Conservation (phyloP, 192 early-diverging fungal genomes). For the Obelidium mucronatum region DNA sequence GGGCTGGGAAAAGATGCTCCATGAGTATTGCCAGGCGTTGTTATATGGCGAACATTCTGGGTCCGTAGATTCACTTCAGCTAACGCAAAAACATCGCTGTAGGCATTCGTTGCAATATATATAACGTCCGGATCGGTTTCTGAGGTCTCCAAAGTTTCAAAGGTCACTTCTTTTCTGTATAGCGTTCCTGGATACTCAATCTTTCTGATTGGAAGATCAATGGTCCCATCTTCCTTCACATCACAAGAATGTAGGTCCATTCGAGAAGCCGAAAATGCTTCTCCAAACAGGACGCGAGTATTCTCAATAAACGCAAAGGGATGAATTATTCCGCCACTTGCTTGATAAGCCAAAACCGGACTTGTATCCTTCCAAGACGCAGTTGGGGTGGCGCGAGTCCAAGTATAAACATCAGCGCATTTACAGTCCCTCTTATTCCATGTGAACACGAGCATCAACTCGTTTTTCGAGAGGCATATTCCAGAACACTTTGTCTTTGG, state of each 20-base stretch:
- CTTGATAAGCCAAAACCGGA: not conserved
- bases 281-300: not conserved
- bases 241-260: too few relatives aligned
- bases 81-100: not conserved
- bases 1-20: not conserved
- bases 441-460: not conserved
- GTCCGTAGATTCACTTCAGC: not conserved
- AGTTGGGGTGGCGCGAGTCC: not conserved
- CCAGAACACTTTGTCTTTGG: not conserved
- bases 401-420: not conserved
- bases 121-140: not conserved
- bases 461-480: not conserved
- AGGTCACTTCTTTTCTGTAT: not conserved
- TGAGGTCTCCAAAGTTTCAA: not conserved
- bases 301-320: not conserved
- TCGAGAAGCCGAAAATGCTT: not conserved
- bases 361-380: not conserved
- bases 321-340: not conserved
- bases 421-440: slow-evolving; percentile 1
- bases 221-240: not conserved
- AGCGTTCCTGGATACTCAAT: not conserved
- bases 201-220: not conserved
- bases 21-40: not conserved
- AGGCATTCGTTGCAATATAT: not conserved
- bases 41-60: slow-evolving; percentile 8